Percentiles rank a stretch among this genome's conserved stretches.
These are phyloP conservation scores for Ophiognomonia clavigignenti-juglandacearum DNA, from an alignment of 2,329 filamentous ascomycete genomes.

Conservation along the genomic window DNA sequence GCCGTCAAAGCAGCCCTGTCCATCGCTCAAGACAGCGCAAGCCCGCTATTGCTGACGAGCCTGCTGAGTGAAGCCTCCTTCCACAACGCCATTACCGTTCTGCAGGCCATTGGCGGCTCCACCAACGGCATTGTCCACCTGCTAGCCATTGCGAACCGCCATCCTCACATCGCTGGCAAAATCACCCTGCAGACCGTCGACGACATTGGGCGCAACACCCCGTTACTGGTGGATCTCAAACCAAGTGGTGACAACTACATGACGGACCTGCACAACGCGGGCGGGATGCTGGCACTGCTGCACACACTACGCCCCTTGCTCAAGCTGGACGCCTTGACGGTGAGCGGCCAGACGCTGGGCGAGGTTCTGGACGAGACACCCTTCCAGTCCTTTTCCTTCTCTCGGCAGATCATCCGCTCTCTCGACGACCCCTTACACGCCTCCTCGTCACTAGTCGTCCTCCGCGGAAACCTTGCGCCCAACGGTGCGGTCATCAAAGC, in stretches of 20 bases:
- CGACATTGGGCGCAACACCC: constrained; percentile 70
- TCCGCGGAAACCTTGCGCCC: constrained; percentile 79
- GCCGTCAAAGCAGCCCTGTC: constrained; percentile 58
- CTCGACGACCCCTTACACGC: constrained; percentile 62
- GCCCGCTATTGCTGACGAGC: constrained; percentile 54
- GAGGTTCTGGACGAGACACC: constrained; percentile 71
- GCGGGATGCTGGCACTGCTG: constrained; percentile 77
- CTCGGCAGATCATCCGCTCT: constrained; percentile 53
- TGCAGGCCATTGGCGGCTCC: constrained; percentile 79
- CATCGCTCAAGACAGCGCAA: constrained; percentile 42
- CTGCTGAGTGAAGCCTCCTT: constrained; percentile 67
- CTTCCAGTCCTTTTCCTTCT: constrained; percentile 42
- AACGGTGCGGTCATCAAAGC: constrained; percentile 86
- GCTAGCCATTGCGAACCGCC: constrained; percentile 76
- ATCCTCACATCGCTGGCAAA: constrained; percentile 55
- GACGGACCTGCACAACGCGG: constrained; percentile 85
- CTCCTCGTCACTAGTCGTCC: constrained; percentile 74
- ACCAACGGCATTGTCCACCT: constrained; percentile 84
- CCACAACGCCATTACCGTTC: constrained; percentile 79
- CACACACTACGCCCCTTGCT: constrained; percentile 73
- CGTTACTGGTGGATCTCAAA: constrained; percentile 79
- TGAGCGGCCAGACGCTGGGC: constrained; percentile 80
- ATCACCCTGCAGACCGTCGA: constrained; percentile 77
- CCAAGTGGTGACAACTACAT: constrained; percentile 84
- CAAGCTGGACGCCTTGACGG: constrained; percentile 69